Base-by-base conservation (phyloP, 2,329 filamentous ascomycete genomes). In the Westerdykella aurantiaca region DNA sequence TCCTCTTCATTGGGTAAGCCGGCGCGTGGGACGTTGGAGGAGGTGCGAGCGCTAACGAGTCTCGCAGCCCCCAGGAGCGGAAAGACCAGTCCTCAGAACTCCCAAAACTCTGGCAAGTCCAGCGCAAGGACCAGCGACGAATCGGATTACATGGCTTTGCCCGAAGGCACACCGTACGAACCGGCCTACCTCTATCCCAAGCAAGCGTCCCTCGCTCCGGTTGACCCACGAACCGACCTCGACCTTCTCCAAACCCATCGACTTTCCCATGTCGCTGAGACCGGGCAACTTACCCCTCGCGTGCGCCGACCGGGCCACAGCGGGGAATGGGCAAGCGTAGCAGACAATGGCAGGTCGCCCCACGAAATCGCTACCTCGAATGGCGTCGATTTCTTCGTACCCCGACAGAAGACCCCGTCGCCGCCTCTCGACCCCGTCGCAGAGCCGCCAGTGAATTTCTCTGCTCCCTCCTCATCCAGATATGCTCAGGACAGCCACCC, bases 201-300 rank as follows among this genome's bases (percentile, higher is more conserved):
- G 9, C 40, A 51, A n/a, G 44, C 49, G 17, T 53, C 55, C 4
- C 37, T 46, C 7, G 43, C 49, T 11, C 55, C 61, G 25, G 51
- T 57, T 22, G 61, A 67, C 44, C 63, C 64, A 14, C 58, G 58
- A n/a, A 58, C 54, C 18, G 60, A 67, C 42, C 60, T 67, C 31
- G 60, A 66, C 35, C 56, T 73, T 21, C 68, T 75, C 43, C 65
- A 72, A 43, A 72, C 56, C 45, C 72, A 74, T 49, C 71, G 73
- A 25, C 57, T 72, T 42, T 75, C 72, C 5, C 73, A 74, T 49
- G 72, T 72, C 25, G 73, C 73, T 14, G 73, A 76, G 56, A 75
- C 71, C 31, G 73, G 73, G 13, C 72, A 75, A 48, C 62, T 76
- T 38, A 67, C 65, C 22, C 69, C 68, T 17, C 52, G 69, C 47